Evolutionary conservation across 2,329 filamentous ascomycete species (phyloP), one percentile per base, ranked within the genome.

Genomic region (Colletotrichum sidae): DNA sequence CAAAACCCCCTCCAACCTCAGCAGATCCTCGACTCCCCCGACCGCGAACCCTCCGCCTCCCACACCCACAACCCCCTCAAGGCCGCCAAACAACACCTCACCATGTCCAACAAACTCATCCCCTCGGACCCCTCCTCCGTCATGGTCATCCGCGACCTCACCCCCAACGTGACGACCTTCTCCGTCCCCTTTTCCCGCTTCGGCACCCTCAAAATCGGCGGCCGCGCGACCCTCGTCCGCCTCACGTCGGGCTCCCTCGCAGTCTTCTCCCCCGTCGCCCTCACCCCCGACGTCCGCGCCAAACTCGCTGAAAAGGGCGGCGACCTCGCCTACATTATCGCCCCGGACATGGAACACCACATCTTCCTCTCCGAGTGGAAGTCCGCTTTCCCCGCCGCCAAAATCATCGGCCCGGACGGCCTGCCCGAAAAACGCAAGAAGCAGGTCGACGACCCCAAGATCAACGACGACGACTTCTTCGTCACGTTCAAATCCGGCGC

Each of bases 301-400:
- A 89, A 90, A 75, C 81, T 92, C 55, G 80, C 84, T 59, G 83
- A 88, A 39, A 81, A 93, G 61, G 89, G 89, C 67, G 89, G 90
- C 54, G 84, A 88, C 46, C 88, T 97, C 55, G 87, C 86, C 70
- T 98, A 98, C 83, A 90, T 99, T 70, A 84, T 95, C 34, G 95
- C 96, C 1, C 88, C 91, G 1, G 96, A 99, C 77, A 85, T 92
- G 56, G 94, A 99, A 81, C 96, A 99, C 79, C 96, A 99, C 84
- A 93, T 99, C 76, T 96, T 96, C 82, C 77, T 99, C 58, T 90
- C 92, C 0, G 84, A 92, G 53, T 99, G 96, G 95, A 88, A 92
- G 72, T 81, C 86, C 53, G 92, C 88, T 34, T 98, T 88, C 76
- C 94, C 95, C 0, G 77, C 85, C 46, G 94, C 95, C 38, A 89